Base-by-base conservation (phyloP, 2,329 filamentous ascomycete species). In the Cladophialophora exuberans region DNA sequence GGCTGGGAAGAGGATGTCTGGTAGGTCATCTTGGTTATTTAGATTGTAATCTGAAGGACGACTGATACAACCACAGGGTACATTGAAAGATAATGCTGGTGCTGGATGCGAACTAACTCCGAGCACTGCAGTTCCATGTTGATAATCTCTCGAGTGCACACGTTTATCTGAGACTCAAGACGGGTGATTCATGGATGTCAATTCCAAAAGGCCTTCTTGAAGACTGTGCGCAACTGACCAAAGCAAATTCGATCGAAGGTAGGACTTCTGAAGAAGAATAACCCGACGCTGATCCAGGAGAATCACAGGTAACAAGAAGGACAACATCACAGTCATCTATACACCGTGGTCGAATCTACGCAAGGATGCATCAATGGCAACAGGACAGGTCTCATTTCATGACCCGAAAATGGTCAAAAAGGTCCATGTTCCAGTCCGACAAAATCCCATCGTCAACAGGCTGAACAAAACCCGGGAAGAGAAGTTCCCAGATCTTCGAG, bases 161-260 rank as follows among this genome's bases (percentile, higher is more conserved):
- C 74, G 90, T 99, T 66, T 99, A 99, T 74, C 83, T 99, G 28
- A 88, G 94, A 28, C 81, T 97, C 64, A 80, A 78, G 13, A 86
- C 93, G 38, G 87, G 85, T 54, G 84, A 94, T 63, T 79, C 82
- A 35, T 99, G 94, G 94, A 91, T 97, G 46, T 74, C 79, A 38
- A 90, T 99, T 56, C 85, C 89, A 0, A 69, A 84, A 58, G 83
- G 83, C 3, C 80, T 99, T 23, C 70, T 99, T 56, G 83, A 80
- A 62, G 94, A 99, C 73, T 90, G 94, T 66, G 94, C 89, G n/a
- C 94, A 99, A 73, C 80, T 99, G 66, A 99, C 94, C 54, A 99
- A 99, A 76, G 94, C 94, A 60, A 99, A 99, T 76, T 97, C 91
- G 54, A 99, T 99, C 66, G 94, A 99, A 78, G 94, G 89, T 87